Base-by-base conservation (phyloP, 371 early-diverging fungal species). In the Chytridium lagenaria region DNA sequence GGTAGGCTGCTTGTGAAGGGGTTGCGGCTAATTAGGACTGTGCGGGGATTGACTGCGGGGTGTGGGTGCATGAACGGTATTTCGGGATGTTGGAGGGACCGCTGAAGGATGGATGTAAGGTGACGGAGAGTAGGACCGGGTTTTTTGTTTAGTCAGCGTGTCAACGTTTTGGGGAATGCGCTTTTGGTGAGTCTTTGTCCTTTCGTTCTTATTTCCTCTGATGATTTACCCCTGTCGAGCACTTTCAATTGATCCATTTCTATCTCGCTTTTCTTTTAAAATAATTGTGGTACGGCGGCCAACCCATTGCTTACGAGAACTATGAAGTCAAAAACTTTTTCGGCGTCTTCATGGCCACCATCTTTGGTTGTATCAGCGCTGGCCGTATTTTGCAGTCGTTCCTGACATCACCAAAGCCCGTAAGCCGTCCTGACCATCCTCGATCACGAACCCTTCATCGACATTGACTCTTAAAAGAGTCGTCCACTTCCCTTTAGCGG, bases 11-110 rank as follows among this genome's bases (percentile, higher is more conserved):
- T 50, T 86, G 88, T 72, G 96, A 96, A 78, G 90, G 94, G 28
- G 90, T 96, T 59, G 82, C 90, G 69, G 93, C 92, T 81, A n/a
- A 92, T 96, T 61, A 90, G 94, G 57, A 95, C 96, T 1, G 95
- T 96, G 19, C 78, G 61, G 50, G 26, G n/a, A n/a, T 67, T 50
- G n/a, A 49, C 31, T 31, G 57, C 70, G 69, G 40, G 34, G 38
- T 26, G 0, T 77, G 80, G 19, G 77, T 78, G 67, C 10, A 71
- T 19, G 52, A 73, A 22, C 76, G 83, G 16, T 80, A 66, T 64
- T 16, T 36, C 26, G 70, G 59, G 28, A 49, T 37, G 39, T 55
- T 77, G 69, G 40, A 71, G 34, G 36, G 30, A 0, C 81, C 83
- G 19, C 77, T 78, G 70, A 30, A 69, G 30, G 61, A 73, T 28